Evolutionary conservation across 352 stramenopile genomes (phyloP).

Genomic region (Phytophthora crassamura): DNA sequence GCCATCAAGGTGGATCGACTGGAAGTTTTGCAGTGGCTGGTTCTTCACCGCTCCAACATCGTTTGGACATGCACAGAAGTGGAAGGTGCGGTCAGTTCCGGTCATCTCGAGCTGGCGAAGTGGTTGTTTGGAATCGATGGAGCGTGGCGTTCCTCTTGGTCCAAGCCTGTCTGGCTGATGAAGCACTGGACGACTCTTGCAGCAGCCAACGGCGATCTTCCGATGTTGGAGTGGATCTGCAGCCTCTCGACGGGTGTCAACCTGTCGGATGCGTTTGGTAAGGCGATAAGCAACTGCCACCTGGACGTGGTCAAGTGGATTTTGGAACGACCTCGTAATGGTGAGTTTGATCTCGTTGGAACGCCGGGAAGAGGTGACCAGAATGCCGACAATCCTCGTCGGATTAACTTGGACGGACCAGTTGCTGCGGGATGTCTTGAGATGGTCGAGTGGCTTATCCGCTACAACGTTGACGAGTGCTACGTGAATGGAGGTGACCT

Average conservation of each 20-base stretch:
- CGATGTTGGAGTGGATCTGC: neutral
- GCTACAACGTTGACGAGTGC: neutral
- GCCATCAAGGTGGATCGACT: neutral
- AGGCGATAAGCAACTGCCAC: neutral
- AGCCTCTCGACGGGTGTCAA: neutral
- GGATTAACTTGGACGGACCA: neutral
- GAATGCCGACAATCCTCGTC: neutral
- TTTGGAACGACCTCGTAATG: neutral
- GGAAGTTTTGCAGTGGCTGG: too few species aligned
- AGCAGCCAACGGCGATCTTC: neutral
- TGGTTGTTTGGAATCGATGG: neutral
- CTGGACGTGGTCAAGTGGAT: neutral
- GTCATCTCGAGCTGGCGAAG: neutral
- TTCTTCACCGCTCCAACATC: neutral
- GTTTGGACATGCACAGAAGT: neutral
- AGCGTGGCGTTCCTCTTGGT: too few species aligned
- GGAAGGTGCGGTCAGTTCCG: too few species aligned
- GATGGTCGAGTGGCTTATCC: neutral
- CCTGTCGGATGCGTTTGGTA: neutral
- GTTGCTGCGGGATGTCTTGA: neutral
- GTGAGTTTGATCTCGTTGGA: too few species aligned
- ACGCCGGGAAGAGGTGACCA: too few species aligned
- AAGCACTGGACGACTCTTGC: neutral
- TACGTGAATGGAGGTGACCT: neutral
- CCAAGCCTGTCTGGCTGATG: neutral